phyloP scores from a whole-genome alignment of 1,139 yeast genomes.

The Arxiozyma slooffiae region DNA sequence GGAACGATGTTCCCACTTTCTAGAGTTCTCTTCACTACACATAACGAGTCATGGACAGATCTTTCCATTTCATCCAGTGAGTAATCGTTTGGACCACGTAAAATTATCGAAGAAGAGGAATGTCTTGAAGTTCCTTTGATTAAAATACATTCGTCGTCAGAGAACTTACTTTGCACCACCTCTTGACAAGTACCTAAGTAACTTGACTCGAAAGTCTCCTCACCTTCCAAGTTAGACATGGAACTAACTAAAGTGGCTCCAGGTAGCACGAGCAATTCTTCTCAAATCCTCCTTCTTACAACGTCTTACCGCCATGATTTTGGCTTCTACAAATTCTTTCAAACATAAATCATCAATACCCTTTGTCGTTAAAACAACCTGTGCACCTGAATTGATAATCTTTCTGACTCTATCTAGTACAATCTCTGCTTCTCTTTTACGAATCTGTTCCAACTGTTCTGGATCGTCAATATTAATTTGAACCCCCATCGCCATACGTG shows the following conservation, averaged over 20 bases:
- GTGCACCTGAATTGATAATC: slow-evolving; percentile 88
- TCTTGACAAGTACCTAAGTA: slow-evolving; percentile 87
- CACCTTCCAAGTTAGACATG: slow-evolving; percentile 93
- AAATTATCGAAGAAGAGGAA: slow-evolving; percentile 80
- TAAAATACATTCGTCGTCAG: slow-evolving; percentile 95
- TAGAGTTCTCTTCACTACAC: slow-evolving; percentile 90
- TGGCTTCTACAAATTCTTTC: slow-evolving; percentile 90
- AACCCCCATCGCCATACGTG: slow-evolving; percentile 97
- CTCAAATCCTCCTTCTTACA: slow-evolving; percentile 94
- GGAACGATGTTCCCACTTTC: slow-evolving; percentile 95
- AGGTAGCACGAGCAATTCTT: slow-evolving; percentile 94
- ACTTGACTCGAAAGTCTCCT: slow-evolving; percentile 84
- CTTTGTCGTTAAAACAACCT: slow-evolving; percentile 91
- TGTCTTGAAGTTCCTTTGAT: slow-evolving; percentile 91
- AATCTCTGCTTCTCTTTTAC: slow-evolving; percentile 89
- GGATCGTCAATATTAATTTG: slow-evolving; percentile 96
- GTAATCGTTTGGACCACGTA: slow-evolving; percentile 94
- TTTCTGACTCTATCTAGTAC: slow-evolving; percentile 80
- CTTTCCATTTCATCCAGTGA: slow-evolving; percentile 98
- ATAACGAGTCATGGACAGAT: slow-evolving; percentile 85
- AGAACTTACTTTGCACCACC: slow-evolving; percentile 81
- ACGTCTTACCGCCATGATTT: slow-evolving; percentile 96
- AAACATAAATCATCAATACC: slow-evolving; percentile 96
- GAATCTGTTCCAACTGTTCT: slow-evolving; percentile 88
- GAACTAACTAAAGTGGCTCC: slow-evolving; percentile 88